Evolutionary conservation across 345 rosid genomes (phyloP), one percentile per base, ranked within the genome.

Genomic region (Stellera chamaejasme): DNA sequence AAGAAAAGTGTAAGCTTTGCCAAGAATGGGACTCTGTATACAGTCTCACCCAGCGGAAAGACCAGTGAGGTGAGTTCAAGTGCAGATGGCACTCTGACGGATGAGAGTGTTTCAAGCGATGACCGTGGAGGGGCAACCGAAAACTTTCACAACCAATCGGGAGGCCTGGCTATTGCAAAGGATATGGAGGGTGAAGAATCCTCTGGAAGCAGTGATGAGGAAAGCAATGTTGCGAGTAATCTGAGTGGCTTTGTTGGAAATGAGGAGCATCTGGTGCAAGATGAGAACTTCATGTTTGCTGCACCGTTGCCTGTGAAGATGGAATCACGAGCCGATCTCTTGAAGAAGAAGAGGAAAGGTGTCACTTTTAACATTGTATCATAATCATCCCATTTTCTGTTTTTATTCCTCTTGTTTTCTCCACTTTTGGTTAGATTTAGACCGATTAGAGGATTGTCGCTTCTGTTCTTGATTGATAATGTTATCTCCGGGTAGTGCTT

Each of bases 1-100:
- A 78, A 72, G 72, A 84, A 74, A 70, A 64, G 44, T 52, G 76
- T 83, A 53, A 80, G 76, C 43, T 77, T 81, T 56, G 79, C 71
- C 5, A 84, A 82, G 68, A 71, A 79, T 48, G 81, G 80, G 66
- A 72, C 78, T 72, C 68, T 69, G 50, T 72, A 60, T 68, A 70
- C 64, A 69, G 48, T 78, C 11, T 65, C 65, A 67, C 68, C 16
- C 9, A 8, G 39, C 39, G 1, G 9, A 32, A 64, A 63, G 13
- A 53, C 36, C 1, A 58, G 49, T 14, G 84, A 77, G 48, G 26
- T 61, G 1, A 58, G 60, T 67, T 64, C 55, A 36, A 75, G 71
- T 62, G 77, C 60, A 10, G 91, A 77, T 50, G 74, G 64, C 48
- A 62, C 42, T 42, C 69, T 58, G 4, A 54, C 59, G 11, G 73